Base-by-base conservation (phyloP, 1,284 basidiomycete species). In the Kwoniella shivajii region DNA sequence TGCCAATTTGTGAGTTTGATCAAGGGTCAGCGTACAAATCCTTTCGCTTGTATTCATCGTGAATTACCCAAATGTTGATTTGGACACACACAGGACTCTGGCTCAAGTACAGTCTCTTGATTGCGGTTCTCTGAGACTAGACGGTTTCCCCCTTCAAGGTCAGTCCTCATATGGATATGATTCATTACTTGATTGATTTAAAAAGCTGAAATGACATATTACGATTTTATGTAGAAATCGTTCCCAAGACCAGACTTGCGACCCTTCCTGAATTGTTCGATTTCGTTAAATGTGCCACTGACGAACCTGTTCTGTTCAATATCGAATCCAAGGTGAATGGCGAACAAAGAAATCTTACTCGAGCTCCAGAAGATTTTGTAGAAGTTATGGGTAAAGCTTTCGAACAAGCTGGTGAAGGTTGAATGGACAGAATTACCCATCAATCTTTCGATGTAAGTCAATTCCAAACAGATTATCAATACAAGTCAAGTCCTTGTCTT, bases 311-410 rank as follows among this genome's bases (percentile, higher is more conserved):
- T 22, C 75, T 81, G 30, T 89, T 85, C 83, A 90, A 90, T 71
- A 87, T 91, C 58, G 89, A 90, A 76, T 87, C 86, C 39, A 91
- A 90, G 75, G 83, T 90, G 56, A 82, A 90, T 65, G 79, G 87
- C 3, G 80, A 79, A 30, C 69, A 80, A 55, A 79, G 81, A 10
- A 83, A 85, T 65, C 76, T 79, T 42, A 89, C 89, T 7, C 78
- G 79, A n/a, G 71, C 78, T 10, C 84, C 86, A 1, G 78, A 84
- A 22, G 84, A 85, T 54, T 91, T 90, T 68, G 88, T 88, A 10
- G 75, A 78, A n/a, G 62, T 67, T 27, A 63, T 68, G 53, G 60
- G 66, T 67, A 60, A 52, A 1, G 41, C 71, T 6, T 51, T 43
- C 26, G 38, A n/a, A 7, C 27, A 51, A 30, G n/a, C n/a, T n/a